A percentile compares a stretch with the other conserved stretches of the same genome.
Conservation (phyloP, 177 flowering plant genomes). For the Vitis hybrid region DNA sequence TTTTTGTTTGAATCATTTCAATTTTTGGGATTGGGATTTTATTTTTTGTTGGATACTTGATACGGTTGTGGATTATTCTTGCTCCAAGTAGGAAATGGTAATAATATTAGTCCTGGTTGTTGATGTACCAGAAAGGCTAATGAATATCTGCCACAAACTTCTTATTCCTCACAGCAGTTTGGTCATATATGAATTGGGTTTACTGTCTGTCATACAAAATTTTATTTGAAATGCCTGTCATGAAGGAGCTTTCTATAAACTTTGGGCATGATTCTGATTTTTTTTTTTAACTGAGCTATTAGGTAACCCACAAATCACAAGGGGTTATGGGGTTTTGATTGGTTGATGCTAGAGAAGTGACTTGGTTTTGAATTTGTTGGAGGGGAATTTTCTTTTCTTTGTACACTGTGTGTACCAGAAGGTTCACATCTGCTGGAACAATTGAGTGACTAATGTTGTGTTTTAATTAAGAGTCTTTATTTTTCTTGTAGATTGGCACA, state of each 20-base stretch:
- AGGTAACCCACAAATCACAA: background rate
- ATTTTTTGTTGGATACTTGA: too few species aligned
- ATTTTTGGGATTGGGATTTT: too few species aligned
- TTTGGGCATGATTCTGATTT: background rate
- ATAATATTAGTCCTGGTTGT: too few species aligned
- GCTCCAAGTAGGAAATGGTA: too few species aligned
- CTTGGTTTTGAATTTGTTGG: background rate
- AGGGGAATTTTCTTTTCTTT: background rate
- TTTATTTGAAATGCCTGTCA: too few species aligned
- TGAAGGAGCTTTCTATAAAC: background rate
- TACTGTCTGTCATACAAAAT: too few species aligned
- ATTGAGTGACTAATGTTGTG: slow-evolving; percentile 5
- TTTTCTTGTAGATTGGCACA: slow-evolving; percentile 66
- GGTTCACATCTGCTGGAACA: background rate
- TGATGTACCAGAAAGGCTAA: background rate
- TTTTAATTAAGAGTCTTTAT: background rate
- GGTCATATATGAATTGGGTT: too few species aligned
- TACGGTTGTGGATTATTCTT: too few species aligned
- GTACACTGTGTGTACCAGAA: background rate
- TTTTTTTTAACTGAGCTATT: background rate
- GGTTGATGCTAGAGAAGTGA: background rate
- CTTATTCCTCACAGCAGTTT: background rate
- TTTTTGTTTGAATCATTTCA: too few species aligned
- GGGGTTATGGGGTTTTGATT: background rate
- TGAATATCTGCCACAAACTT: background rate